Base-by-base conservation (phyloP, 176 grass and related monocot genomes). In the Triticum timopheevii region DNA sequence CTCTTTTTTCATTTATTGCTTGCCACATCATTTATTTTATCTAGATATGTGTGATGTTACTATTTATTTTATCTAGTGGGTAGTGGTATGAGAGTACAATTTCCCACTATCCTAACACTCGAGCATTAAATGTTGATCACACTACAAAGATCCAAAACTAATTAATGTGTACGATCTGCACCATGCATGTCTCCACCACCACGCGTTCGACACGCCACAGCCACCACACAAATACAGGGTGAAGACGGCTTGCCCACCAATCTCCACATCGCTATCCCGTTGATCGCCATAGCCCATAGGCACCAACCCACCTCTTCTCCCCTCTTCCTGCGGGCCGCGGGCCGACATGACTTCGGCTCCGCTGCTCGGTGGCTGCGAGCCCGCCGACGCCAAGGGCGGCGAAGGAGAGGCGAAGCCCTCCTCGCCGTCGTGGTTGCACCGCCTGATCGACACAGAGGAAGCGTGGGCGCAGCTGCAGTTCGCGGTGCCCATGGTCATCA, bases 381-480 rank as follows among this genome's bases (percentile, higher is more conserved):
- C 47, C 19, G 6, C 0, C 30, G 59, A 11, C 36, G 31, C 24
- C 65, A 81, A 76, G 20, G 59, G 8, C 2, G 83, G 33, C n/a
- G 13, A 45, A 45, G 50, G 58, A 2, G 84, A 13, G 8, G 61
- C 4, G 34, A 44, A 28, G 52, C 38, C 20, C 47, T 47, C 15
- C 13, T 52, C 76, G 82, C 5, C 13, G 40, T 49, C 66, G 79
- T 93, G 88, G 93, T 7, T 87, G 70, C 45, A n/a, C n/a, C 81
- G 69, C 52, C 39, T 93, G 56, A 47, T 98, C 39, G 93, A 95
- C 71, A 76, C n/a, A 49, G 79, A 77, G 61, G 92, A 95, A 79
- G 86, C 93, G 19, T 76, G 86, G 65, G 49, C 28, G 81, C 96
- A 98, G 86, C 64, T 95, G 64, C 6, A 83, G 40, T 44, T 44